Evolutionary conservation across 2,329 filamentous ascomycete species (phyloP).

Genomic region (Paecilomyces fulvus): DNA sequence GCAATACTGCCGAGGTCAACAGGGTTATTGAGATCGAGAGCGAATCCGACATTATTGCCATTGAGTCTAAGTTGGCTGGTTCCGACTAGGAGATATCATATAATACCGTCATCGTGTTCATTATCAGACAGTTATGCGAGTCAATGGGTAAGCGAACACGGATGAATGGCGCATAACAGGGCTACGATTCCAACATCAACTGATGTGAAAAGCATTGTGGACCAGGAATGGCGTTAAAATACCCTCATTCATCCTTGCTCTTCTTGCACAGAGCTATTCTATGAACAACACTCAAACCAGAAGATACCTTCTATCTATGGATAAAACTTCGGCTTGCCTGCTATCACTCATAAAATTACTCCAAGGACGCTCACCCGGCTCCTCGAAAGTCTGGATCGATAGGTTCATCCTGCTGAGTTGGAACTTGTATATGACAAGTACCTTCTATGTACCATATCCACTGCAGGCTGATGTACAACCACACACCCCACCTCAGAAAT

Average conservation of each 20-base stretch:
- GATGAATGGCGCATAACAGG: neutral
- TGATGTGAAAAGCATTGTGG: neutral
- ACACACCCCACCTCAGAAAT: neutral
- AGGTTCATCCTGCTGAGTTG: neutral
- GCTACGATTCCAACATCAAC: neutral
- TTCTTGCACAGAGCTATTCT: neutral
- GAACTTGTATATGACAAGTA: neutral
- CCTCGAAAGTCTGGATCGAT: no score
- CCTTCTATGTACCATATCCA: neutral
- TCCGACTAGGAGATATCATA: neutral
- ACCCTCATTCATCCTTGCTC: neutral
- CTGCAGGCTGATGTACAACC: neutral
- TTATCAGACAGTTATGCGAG: neutral
- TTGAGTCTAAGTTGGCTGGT: constrained; percentile 42
- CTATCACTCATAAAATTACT: no score
- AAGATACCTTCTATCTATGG: neutral
- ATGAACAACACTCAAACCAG: no score
- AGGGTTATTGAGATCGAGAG: constrained; percentile 77
- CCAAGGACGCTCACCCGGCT: no score
- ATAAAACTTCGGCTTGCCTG: neutral
- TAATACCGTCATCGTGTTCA: neutral
- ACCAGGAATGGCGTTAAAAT: neutral
- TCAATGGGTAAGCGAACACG: neutral
- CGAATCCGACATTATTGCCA: constrained; percentile 71
- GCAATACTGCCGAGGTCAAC: constrained; percentile 84